phyloP scores from a whole-genome alignment of 768 basidiomycete genomes.

The Mrakia hoshinonis region DNA sequence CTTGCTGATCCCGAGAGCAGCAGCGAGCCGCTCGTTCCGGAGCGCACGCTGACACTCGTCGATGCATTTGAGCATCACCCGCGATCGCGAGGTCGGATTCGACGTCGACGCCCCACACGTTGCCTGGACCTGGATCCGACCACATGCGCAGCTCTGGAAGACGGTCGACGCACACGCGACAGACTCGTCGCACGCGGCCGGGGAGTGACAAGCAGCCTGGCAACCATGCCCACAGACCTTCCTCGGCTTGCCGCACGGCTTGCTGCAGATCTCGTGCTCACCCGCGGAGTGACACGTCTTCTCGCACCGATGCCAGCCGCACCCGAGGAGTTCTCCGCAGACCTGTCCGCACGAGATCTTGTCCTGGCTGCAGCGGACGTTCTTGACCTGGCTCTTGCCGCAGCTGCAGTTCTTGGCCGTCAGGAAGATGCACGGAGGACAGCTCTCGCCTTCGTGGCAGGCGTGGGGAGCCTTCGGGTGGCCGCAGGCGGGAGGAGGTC shows the following conservation, averaged over 20 bases:
- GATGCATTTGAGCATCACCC: conserved; percentile 54
- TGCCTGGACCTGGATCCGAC: conserved; percentile 63
- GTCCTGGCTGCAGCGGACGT: conserved; percentile 72
- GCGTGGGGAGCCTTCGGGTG: conserved; percentile 67
- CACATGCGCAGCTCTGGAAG: conserved; percentile 69
- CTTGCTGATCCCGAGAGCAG: conserved; percentile 75
- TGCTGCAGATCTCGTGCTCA: conserved; percentile 65
- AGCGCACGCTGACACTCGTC: conserved; percentile 76
- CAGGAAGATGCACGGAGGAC: conserved; percentile 82
- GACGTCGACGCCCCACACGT: conserved; percentile 57
- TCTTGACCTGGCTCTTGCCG: conserved; percentile 64
- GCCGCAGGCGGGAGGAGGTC: conserved; percentile 64
- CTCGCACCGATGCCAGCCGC: conserved; percentile 85
- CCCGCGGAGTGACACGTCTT: conserved; percentile 66
- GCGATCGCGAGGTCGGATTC: conserved; percentile 46
- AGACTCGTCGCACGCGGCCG: conserved; percentile 69
- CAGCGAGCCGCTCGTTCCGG: conserved; percentile 78
- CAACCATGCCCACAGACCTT: conserved; percentile 72
- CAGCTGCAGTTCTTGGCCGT: conserved; percentile 76
- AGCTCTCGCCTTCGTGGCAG: conserved; percentile 69
- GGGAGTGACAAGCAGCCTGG: conserved; percentile 74
- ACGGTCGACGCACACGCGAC: conserved; percentile 61
- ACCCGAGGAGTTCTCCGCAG: conserved; percentile 70
- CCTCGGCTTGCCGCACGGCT: conserved; percentile 75
- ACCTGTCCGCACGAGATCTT: conserved; percentile 74